Percentiles rank a stretch among this genome's conserved stretches.
phyloP scores from a whole-genome alignment of 2,329 filamentous ascomycete genomes.

The Pseudogymnoascus sp. region DNA sequence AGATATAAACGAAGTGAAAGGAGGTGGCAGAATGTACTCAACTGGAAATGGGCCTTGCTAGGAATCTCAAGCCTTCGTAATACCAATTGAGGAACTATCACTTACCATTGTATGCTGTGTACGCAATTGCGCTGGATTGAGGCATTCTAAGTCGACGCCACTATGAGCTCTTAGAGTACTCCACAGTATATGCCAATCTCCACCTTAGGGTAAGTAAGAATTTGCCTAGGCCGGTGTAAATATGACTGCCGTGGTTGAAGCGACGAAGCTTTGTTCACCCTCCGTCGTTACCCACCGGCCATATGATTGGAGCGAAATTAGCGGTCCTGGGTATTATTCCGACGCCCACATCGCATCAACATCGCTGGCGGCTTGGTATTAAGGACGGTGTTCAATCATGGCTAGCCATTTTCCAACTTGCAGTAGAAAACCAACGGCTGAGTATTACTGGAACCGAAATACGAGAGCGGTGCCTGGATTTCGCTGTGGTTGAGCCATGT shows the following conservation, averaged over 20 bases:
- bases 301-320: slow-evolving; percentile 4
- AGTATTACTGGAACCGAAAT: not conserved
- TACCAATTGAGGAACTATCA: not conserved
- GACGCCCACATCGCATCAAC: not conserved
- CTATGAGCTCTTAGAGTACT: not conserved
- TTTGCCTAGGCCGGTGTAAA: not conserved
- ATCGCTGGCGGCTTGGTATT: slow-evolving; percentile 2
- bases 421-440: not conserved
- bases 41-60: not conserved
- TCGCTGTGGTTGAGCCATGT: not conserved
- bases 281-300: not conserved
- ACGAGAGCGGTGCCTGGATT: not conserved
- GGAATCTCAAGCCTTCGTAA: not conserved
- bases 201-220: not conserved
- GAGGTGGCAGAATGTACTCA: not conserved
- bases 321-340: not conserved
- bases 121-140: not conserved
- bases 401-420: slow-evolving; percentile 3
- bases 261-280: not conserved
- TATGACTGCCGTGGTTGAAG: not conserved
- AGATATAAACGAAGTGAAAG: not conserved
- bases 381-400: not conserved
- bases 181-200: not conserved
- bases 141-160: not conserved
- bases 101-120: not conserved